These are phyloP conservation scores for Azolla pinnata DNA, from an alignment of 75 land plant species.

Conservation along the genomic window DNA sequence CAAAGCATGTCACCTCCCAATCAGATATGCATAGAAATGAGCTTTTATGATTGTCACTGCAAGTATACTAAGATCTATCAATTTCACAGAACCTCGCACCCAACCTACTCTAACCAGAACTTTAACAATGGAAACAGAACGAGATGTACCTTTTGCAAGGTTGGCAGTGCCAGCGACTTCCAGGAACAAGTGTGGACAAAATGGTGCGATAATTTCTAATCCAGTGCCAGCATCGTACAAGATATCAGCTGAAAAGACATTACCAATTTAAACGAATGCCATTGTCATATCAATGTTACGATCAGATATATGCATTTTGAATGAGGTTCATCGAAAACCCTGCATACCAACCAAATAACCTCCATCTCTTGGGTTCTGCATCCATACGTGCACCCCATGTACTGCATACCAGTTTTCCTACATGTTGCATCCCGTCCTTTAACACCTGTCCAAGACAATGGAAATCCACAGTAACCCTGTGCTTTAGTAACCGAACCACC, in stretches of 20 bases:
- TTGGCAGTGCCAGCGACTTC: constrained; percentile 91
- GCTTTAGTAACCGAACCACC: background rate
- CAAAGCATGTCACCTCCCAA: no score
- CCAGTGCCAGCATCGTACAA: constrained; percentile 93
- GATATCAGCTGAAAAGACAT: constrained; percentile 58
- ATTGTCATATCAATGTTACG: no score
- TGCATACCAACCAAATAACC: constrained; percentile 64
- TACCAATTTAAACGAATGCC: background rate
- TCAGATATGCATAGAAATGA: no score
- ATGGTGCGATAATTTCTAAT: constrained; percentile 83
- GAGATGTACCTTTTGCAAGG: constrained; percentile 97
- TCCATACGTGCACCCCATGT: constrained; percentile 96
- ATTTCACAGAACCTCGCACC: background rate
- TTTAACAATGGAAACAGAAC: no score
- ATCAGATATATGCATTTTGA: background rate
- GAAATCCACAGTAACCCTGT: background rate
- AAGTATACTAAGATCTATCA: background rate
- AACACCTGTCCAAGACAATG: constrained; percentile 37
- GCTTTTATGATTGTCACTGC: no score
- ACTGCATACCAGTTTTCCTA: constrained; percentile 89
- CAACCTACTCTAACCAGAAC: no score
- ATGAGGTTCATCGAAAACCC: background rate
- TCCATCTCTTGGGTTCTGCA: constrained; percentile 98
- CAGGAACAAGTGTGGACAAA: constrained; percentile 93
- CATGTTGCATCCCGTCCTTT: constrained; percentile 98